phyloP scores from a whole-genome alignment of 2,329 filamentous ascomycete species.

The Microcyclospora tardicrescens region DNA sequence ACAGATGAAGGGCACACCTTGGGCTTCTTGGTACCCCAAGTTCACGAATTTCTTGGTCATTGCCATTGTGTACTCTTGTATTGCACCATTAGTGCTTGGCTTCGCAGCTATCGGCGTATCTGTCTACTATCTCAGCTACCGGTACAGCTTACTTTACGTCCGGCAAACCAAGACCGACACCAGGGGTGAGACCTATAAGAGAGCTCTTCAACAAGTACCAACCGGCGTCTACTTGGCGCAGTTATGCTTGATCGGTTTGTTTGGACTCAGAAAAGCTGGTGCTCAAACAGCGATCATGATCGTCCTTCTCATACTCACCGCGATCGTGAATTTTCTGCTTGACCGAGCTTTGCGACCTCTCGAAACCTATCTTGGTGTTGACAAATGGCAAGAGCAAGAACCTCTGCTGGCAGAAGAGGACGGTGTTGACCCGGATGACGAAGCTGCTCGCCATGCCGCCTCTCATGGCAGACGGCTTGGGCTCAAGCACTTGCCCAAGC shows the following conservation, averaged over 20 bases:
- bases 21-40: constrained; percentile 35
- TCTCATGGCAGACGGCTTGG: constrained; percentile 20
- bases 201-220: constrained; percentile 34
- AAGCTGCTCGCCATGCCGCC: constrained; percentile 18
- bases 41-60: constrained; percentile 33
- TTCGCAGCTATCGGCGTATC: constrained; percentile 33
- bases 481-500: constrained; percentile 12
- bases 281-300: constrained; percentile 32
- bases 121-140: constrained; percentile 35
- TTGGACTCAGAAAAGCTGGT: constrained; percentile 26
- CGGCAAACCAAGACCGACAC: constrained; percentile 35
- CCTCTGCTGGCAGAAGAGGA: constrained; percentile 20
- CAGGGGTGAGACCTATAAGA: constrained; percentile 33
- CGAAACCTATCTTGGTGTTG: constrained; percentile 21
- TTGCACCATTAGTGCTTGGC: constrained; percentile 35
- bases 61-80: constrained; percentile 35
- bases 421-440: constrained; percentile 14
- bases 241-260: constrained; percentile 35
- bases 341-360: constrained; percentile 19
- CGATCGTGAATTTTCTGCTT: constrained; percentile 16
- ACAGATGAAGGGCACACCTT: constrained; percentile 30
- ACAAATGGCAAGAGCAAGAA: constrained; percentile 19
- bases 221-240: constrained; percentile 36
- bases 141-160: constrained; percentile 38
- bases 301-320: constrained; percentile 27